A percentile compares a stretch with the other conserved stretches of the same genome.
Evolutionary conservation across 345 rosid genomes (phyloP).

Genomic region (Lenwebbia sp.): DNA sequence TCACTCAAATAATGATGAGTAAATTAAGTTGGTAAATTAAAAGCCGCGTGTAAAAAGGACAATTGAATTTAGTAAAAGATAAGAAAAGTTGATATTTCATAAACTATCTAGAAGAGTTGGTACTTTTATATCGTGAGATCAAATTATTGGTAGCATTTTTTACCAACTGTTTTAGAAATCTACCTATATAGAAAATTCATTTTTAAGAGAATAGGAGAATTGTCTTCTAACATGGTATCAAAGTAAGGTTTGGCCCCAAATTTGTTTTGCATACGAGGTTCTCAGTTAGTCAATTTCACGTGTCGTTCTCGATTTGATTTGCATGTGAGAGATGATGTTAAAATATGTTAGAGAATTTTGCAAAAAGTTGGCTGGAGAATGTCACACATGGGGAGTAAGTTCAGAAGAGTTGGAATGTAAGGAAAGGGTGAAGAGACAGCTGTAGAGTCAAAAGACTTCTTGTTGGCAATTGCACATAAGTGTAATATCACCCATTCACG

Average conservation of each 20-base stretch:
- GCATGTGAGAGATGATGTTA: background rate
- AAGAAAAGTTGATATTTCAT: background rate
- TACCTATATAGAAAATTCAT: background rate
- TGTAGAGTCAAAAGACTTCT: background rate
- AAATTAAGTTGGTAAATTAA: background rate
- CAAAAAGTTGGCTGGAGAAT: no score
- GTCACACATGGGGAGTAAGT: background rate
- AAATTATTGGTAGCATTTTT: background rate
- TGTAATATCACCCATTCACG: background rate
- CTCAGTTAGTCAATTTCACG: background rate
- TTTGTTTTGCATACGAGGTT: background rate
- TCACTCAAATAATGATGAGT: background rate
- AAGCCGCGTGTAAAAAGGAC: background rate
- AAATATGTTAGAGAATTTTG: background rate
- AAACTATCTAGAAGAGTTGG: background rate
- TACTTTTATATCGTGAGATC: background rate
- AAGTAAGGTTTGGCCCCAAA: background rate
- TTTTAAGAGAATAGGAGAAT: background rate
- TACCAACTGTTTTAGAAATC: background rate
- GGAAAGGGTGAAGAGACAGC: background rate
- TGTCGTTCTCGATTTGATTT: background rate
- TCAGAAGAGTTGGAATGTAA: background rate
- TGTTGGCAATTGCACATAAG: background rate
- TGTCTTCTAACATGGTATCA: background rate
- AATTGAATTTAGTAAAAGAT: background rate